Conservation (phyloP, 441 rosid species). For the Gossypium trilobum region DNA sequence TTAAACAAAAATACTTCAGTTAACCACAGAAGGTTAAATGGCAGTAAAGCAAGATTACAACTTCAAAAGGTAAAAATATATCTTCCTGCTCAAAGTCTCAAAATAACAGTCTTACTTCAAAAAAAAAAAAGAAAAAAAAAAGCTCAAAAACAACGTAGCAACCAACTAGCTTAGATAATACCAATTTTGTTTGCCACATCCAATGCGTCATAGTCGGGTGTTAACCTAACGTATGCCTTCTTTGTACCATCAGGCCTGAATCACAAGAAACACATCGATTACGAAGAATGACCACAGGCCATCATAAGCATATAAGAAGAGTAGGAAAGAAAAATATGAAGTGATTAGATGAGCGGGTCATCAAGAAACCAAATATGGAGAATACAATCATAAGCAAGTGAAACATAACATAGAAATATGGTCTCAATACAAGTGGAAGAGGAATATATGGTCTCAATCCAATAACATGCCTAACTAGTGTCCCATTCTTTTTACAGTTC, state of each 20-base stretch:
- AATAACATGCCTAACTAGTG: too few species aligned
- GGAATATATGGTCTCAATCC: not conserved
- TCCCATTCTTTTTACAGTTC: not conserved
- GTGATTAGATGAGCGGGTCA: not conserved
- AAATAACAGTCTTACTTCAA: not conserved
- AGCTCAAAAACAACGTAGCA: not conserved
- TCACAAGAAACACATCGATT: not conserved
- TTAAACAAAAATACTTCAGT: not conserved
- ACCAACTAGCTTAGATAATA: slow-evolving; percentile 42
- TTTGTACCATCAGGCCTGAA: slow-evolving; percentile 92
- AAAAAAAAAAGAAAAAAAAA: too few species aligned
- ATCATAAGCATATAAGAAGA: not conserved
- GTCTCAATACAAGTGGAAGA: not conserved
- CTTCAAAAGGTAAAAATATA: slow-evolving; percentile 6
- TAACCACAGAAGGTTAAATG: not conserved
- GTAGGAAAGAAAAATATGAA: not conserved
- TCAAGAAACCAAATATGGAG: not conserved
- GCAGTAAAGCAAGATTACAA: slow-evolving; percentile 11
- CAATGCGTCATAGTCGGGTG: slow-evolving; percentile 79
- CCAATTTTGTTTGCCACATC: slow-evolving; percentile 96
- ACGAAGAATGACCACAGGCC: not conserved
- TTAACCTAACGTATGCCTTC: slow-evolving; percentile 86
- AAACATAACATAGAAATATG: not conserved
- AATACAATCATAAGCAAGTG: not conserved
- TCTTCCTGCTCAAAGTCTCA: slow-evolving; percentile 13